These are phyloP conservation scores for Fusarium redolens DNA, from an alignment of 2,329 filamentous ascomycete genomes.

Conservation along the genomic window DNA sequence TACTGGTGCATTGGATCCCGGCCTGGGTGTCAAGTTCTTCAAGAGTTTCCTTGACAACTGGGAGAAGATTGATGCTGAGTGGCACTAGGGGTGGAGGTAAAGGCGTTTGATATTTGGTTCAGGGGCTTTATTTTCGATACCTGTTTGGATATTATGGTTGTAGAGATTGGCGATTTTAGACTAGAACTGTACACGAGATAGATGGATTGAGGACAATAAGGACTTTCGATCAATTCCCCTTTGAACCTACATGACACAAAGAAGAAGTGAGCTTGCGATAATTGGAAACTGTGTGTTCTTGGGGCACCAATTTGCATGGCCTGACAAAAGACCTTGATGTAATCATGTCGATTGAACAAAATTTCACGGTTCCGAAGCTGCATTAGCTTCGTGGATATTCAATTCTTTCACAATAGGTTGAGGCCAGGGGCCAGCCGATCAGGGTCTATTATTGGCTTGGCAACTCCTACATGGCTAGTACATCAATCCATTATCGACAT, in stretches of 20 bases:
- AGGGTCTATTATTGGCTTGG: not conserved
- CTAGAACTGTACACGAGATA: conserved; percentile 9
- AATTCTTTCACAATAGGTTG: not conserved
- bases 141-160: conserved; percentile 9
- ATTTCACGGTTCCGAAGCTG: not conserved
- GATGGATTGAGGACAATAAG: conserved; percentile 1
- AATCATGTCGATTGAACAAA: not conserved
- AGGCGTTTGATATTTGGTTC: conserved; percentile 14
- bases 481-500: not conserved
- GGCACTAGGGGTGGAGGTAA: conserved; percentile 55
- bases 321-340: too few relatives aligned
- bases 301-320: too few relatives aligned
- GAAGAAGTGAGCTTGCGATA: not conserved
- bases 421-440: not conserved
- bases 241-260: not conserved
- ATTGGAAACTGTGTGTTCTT: too few relatives aligned
- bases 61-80: conserved; percentile 86
- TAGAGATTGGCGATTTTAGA: conserved; percentile 5
- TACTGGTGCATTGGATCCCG: conserved; percentile 86
- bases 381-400: too few relatives aligned
- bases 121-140: conserved; percentile 14
- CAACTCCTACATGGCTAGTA: not conserved
- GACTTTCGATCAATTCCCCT: not conserved
- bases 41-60: conserved; percentile 89
- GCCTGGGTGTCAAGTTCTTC: conserved; percentile 87